These are phyloP conservation scores for Olyra latifolia DNA, from an alignment of 176 grass and related monocot genomes.

Conservation along the genomic window DNA sequence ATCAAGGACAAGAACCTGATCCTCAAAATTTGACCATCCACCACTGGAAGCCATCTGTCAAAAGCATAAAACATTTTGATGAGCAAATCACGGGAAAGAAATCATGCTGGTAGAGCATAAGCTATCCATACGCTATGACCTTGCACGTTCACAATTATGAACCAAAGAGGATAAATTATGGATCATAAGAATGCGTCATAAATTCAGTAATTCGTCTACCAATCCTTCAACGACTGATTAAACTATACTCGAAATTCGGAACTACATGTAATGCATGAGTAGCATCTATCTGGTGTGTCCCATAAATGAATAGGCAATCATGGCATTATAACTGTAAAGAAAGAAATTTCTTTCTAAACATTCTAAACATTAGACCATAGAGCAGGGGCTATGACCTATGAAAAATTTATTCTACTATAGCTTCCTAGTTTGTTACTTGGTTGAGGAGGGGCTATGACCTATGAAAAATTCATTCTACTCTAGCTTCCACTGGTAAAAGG, in stretches of 20 bases:
- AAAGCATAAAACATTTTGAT: slow-evolving; percentile 33
- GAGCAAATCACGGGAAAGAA: slow-evolving; percentile 20
- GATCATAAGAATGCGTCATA: not conserved
- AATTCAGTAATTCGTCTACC: slow-evolving; percentile 15
- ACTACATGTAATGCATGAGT: not conserved
- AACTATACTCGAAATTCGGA: not conserved
- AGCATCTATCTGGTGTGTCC: not conserved
- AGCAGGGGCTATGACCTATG: not conserved
- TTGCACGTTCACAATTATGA: slow-evolving; percentile 29
- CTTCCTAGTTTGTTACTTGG: no score
- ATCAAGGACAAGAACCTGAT: slow-evolving; percentile 72
- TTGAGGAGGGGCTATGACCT: not conserved
- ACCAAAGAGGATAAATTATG: not conserved
- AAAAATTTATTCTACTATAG: no score
- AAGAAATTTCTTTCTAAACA: not conserved
- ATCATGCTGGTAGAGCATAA: slow-evolving; percentile 13
- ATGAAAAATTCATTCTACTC: no score
- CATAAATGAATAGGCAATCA: not conserved
- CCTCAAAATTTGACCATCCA: slow-evolving; percentile 92
- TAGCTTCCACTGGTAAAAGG: not conserved
- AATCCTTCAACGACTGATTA: slow-evolving; percentile 7
- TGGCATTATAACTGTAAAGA: not conserved
- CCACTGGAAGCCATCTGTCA: slow-evolving; percentile 63
- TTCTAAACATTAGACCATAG: not conserved
- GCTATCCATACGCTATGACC: slow-evolving; percentile 6